These are phyloP conservation scores for Nigrospora osmanthi DNA, from an alignment of 2,329 filamentous ascomycete genomes.

Conservation along the genomic window DNA sequence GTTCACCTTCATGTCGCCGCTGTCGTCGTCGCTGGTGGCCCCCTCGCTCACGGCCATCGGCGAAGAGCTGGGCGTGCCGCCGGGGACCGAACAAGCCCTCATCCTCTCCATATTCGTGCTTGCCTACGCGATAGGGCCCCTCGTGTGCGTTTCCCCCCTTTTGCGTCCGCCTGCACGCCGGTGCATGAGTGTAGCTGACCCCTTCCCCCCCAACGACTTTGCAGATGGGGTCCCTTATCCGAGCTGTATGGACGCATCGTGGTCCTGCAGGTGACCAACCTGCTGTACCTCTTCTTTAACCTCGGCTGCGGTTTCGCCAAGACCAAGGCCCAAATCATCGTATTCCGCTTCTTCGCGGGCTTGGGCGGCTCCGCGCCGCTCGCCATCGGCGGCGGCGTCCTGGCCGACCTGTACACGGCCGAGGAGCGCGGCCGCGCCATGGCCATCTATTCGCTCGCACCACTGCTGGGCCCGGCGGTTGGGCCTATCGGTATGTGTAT, in stretches of 20 bases:
- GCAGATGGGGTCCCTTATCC: constrained; percentile 38
- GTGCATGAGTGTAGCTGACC: not conserved
- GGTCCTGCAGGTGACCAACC: constrained; percentile 44
- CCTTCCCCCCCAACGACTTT: not conserved
- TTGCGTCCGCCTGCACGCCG: not conserved
- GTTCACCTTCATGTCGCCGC: constrained; percentile 54
- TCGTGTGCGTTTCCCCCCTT: constrained; percentile 24
- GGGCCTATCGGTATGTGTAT: constrained; percentile 48
- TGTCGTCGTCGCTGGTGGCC: constrained; percentile 50
- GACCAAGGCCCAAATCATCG: constrained; percentile 44
- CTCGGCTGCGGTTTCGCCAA: constrained; percentile 49
- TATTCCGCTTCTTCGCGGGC: constrained; percentile 50
- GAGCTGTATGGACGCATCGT: constrained; percentile 48
- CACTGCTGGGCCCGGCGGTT: constrained; percentile 57
- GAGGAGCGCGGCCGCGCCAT: constrained; percentile 58
- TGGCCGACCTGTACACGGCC: constrained; percentile 39
- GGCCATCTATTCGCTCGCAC: constrained; percentile 54
- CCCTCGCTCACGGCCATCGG: constrained; percentile 42
- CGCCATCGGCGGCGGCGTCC: constrained; percentile 23
- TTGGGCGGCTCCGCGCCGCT: constrained; percentile 50
- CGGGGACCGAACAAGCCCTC: constrained; percentile 29
- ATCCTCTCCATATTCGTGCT: constrained; percentile 45
- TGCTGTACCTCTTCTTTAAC: constrained; percentile 45
- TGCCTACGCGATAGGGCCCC: constrained; percentile 43
- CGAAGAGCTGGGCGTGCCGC: constrained; percentile 43